A percentile compares a stretch with the other conserved stretches of the same genome.
Conservation (phyloP, 805 yeast species). For the Wickerhamiella australiensis region DNA sequence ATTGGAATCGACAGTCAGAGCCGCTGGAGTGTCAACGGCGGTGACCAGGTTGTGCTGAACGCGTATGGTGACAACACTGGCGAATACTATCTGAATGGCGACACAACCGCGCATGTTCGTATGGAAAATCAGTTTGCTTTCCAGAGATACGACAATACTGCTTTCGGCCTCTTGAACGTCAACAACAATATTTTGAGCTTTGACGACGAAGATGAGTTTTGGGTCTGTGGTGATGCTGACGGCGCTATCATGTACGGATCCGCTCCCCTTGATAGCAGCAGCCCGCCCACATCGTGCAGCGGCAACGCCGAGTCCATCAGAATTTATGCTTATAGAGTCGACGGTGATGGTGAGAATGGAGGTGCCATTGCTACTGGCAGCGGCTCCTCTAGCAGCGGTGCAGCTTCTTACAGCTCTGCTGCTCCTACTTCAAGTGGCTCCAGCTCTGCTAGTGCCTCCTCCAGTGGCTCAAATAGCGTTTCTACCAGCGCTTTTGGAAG, state of each 20-base stretch:
- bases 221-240: constrained; percentile 1
- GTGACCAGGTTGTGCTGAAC: background rate
- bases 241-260: constrained; percentile 1
- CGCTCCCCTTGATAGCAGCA: background rate
- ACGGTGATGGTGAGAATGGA: background rate
- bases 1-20: background rate
- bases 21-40: constrained; percentile 3
- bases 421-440: background rate
- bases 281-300: background rate
- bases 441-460: background rate
- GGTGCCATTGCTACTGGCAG: background rate
- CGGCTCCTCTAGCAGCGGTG: background rate
- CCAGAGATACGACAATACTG: background rate
- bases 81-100: background rate
- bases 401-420: background rate
- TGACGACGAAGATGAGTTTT: background rate
- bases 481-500: background rate
- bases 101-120: background rate
- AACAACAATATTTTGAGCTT: background rate
- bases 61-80: background rate
- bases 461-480: background rate
- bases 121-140: background rate
- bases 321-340: background rate
- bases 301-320: background rate
- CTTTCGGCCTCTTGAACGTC: background rate